Evolutionary conservation across 2,329 filamentous ascomycete species (phyloP), one percentile per base, ranked within the genome.

Genomic region (Dothistroma septosporum): DNA sequence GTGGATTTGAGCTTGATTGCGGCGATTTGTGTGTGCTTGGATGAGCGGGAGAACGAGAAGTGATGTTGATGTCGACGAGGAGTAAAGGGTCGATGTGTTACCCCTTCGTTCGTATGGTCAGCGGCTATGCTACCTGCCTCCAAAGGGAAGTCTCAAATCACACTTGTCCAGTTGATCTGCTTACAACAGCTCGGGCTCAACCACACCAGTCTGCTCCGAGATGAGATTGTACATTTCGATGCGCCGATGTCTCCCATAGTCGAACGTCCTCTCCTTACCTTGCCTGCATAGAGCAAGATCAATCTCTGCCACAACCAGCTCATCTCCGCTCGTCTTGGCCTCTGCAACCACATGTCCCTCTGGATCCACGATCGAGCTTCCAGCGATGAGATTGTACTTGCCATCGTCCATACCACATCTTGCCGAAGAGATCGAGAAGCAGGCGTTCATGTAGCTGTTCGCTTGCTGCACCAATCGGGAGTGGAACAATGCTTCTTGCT

Each of bases 1-100:
- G 83, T 88, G 7, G 87, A 91, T 68, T 80, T 88, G 74, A 82
- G 85, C 4, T 69, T 90, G 52, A 82, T 90, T 65, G 84, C 80
- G 0, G 87, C 87, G 11, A 76, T 90, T 68, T 89, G 86, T 69
- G 85, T 90, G 56, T 85, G 83, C 62, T 75, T 90, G 61, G 87
- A 90, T 64, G 86, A 89, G 79, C 82, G 82, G 76, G 83, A 87
- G 60, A 83, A 85, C 53, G 79, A 83, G 31, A 33, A 48, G 41
- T 57, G 35, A 21, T 5, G 41, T 8, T 54, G 52, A 44, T 44
- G 4, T 6, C 24, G 41, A n/a, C n/a, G 41, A 44, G 8, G 41
- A 37, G 35, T 11, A 11, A 37, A 1, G 11, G 9, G 35, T 19
- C n/a, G 12, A n/a, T n/a, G n/a, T 44, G 41, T 19, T 44, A 44